These are phyloP conservation scores for Ettlia oleoabundans DNA, from an alignment of 139 green algal genomes.

Conservation along the genomic window DNA sequence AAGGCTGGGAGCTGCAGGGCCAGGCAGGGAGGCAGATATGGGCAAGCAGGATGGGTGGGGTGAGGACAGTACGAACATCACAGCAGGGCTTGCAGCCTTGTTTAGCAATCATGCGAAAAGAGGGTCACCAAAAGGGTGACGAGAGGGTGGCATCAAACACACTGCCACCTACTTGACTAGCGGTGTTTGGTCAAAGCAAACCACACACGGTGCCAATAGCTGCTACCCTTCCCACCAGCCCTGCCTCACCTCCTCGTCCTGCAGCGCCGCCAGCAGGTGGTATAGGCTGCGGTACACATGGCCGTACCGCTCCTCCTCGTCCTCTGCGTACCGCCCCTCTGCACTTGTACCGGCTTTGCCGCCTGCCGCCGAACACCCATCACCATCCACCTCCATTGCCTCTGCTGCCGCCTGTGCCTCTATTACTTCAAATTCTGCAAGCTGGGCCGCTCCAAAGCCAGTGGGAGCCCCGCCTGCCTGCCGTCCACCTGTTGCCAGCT, in stretches of 20 bases:
- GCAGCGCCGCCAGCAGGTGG: constrained; percentile 14
- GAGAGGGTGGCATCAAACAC: too few relatives aligned
- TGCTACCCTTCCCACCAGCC: too few relatives aligned
- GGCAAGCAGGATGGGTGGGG: too few relatives aligned
- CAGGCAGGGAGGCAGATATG: too few relatives aligned
- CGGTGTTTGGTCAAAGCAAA: too few relatives aligned
- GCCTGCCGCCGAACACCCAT: neutral
- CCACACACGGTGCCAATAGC: neutral
- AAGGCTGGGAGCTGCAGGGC: too few relatives aligned
- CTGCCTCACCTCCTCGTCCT: constrained; percentile 20
- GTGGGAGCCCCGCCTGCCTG: neutral
- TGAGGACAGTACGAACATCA: too few relatives aligned
- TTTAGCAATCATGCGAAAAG: too few relatives aligned
- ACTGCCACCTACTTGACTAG: too few relatives aligned
- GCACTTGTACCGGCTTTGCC: neutral
- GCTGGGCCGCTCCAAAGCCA: neutral
- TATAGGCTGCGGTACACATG: constrained; percentile 8
- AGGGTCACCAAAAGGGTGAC: too few relatives aligned
- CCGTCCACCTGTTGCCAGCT: neutral
- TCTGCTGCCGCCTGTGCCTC: too few relatives aligned
- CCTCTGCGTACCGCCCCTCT: neutral
- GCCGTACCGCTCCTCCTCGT: neutral
- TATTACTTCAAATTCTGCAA: neutral
- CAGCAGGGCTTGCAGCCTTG: too few relatives aligned
- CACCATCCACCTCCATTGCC: neutral